These are phyloP conservation scores for Backusella tarrabulga DNA, from an alignment of 192 early-diverging fungal genomes.

Conservation along the genomic window DNA sequence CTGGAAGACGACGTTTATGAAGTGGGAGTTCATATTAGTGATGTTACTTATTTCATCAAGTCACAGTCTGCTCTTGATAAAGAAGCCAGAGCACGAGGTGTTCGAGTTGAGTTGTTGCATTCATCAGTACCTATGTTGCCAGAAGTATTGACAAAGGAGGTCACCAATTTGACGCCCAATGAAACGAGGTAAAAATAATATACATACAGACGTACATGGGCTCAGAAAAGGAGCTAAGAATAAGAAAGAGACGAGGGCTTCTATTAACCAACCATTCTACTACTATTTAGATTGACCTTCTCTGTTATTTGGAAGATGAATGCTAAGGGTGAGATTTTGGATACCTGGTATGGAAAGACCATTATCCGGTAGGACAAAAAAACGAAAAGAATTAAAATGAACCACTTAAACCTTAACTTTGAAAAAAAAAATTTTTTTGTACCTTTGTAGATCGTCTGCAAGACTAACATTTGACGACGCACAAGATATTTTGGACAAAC, in stretches of 20 bases:
- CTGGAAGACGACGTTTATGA: conserved; percentile 74
- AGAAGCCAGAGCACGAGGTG: conserved; percentile 89
- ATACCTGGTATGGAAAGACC: conserved; percentile 78
- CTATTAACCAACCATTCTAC: background rate
- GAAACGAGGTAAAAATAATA: conserved; percentile 55
- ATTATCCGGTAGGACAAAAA: conserved; percentile 66
- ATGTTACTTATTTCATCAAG: conserved; percentile 96
- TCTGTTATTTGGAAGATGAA: conserved; percentile 96
- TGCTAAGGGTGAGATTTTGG: conserved; percentile 72
- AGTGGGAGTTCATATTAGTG: conserved; percentile 85
- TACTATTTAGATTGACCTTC: conserved; percentile 64
- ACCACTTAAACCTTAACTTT: background rate
- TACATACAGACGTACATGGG: background rate
- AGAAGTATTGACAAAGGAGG: conserved; percentile 80
- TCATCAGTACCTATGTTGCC: conserved; percentile 99
- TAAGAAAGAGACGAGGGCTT: background rate
- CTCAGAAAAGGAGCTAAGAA: background rate
- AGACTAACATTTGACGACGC: conserved; percentile 73
- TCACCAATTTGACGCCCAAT: conserved; percentile 88
- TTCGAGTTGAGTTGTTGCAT: conserved; percentile 95
- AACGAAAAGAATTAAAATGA: background rate
- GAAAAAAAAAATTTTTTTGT: conserved; percentile 41
- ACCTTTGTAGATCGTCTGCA: conserved; percentile 68
- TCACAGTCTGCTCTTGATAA: conserved; percentile 87
- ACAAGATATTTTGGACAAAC: conserved; percentile 17